phyloP scores from a whole-genome alignment of 495 filamentous ascomycete species.

The Margaritispora aquatica region DNA sequence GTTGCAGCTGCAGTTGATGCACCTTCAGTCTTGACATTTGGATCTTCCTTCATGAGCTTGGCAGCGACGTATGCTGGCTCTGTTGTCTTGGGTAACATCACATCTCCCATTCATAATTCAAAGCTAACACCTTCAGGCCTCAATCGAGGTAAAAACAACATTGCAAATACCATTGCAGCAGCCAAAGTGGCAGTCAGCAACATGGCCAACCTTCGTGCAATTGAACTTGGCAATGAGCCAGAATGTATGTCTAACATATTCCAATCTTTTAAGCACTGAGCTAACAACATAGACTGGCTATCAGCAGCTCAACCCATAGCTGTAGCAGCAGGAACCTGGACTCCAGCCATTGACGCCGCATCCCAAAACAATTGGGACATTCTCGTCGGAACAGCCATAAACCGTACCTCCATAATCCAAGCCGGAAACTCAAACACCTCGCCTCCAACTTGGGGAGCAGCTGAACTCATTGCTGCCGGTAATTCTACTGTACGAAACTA shows the following conservation, averaged over 20 bases:
- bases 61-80: slow-evolving; percentile 45
- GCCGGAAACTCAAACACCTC: slow-evolving; percentile 53
- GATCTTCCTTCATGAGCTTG: slow-evolving; percentile 46
- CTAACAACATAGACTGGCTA: slow-evolving; percentile 30
- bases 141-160: slow-evolving; percentile 49
- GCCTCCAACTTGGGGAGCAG: slow-evolving; percentile 44
- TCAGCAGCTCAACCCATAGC: slow-evolving; percentile 46
- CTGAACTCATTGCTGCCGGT: slow-evolving; percentile 37
- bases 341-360: slow-evolving; percentile 41
- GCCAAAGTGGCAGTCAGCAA: slow-evolving; percentile 39
- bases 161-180: slow-evolving; percentile 49
- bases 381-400: slow-evolving; percentile 41
- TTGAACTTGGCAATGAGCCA: slow-evolving; percentile 58
- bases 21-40: slow-evolving; percentile 48
- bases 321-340: slow-evolving; percentile 39
- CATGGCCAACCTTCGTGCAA: slow-evolving; percentile 46
- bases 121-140: slow-evolving; percentile 28
- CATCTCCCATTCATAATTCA: not conserved
- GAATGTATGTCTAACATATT: slow-evolving; percentile 43
- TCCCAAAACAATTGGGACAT: slow-evolving; percentile 51
- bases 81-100: slow-evolving; percentile 35
- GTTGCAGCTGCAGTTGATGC: slow-evolving; percentile 48
- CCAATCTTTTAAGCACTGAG: not conserved
- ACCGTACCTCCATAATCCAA: slow-evolving; percentile 40
- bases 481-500: slow-evolving; percentile 43